A percentile compares a stretch with the other conserved stretches of the same genome.
Conservation (phyloP, 1,284 basidiomycete species). For the Ustilago sp. region DNA sequence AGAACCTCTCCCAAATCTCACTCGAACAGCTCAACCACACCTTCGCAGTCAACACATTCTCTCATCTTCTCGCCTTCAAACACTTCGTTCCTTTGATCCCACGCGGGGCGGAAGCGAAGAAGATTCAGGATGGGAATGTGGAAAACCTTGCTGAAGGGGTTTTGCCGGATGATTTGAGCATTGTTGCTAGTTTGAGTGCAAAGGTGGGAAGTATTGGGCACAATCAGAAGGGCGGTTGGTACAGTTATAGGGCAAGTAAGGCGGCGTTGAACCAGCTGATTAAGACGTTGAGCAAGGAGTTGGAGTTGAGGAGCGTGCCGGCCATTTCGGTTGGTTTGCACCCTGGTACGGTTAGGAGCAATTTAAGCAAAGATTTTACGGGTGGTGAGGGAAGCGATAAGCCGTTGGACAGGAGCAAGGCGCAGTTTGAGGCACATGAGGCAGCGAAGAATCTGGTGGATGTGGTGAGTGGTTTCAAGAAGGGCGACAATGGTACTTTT, state of each 20-base stretch:
- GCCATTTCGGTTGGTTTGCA: conserved; percentile 73
- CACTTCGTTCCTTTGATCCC: conserved; percentile 73
- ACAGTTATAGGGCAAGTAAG: conserved; percentile 80
- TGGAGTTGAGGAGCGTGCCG: conserved; percentile 73
- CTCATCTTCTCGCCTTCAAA: conserved; percentile 72
- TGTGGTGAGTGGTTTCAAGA: conserved; percentile 73
- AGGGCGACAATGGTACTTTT: conserved; percentile 75
- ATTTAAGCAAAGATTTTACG: conserved; percentile 71
- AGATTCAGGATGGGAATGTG: conserved; percentile 52
- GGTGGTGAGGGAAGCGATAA: conserved; percentile 57
- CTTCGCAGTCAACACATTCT: conserved; percentile 72
- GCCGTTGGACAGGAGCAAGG: conserved; percentile 64
- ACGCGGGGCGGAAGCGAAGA: conserved; percentile 40
- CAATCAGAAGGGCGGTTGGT: conserved; percentile 78
- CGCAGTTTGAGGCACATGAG: conserved; percentile 76
- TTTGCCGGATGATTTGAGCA: conserved; percentile 64
- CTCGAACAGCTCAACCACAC: conserved; percentile 71
- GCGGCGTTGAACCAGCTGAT: conserved; percentile 81
- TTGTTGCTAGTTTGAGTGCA: conserved; percentile 73
- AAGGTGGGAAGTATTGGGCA: conserved; percentile 77
- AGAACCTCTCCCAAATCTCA: conserved; percentile 74
- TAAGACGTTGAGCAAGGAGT: conserved; percentile 77
- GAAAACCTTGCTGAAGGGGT: conserved; percentile 63
- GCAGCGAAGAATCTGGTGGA: conserved; percentile 75
- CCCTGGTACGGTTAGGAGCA: conserved; percentile 72